phyloP scores from a whole-genome alignment of 371 early-diverging fungal species.

The Mortierella sp. region DNA sequence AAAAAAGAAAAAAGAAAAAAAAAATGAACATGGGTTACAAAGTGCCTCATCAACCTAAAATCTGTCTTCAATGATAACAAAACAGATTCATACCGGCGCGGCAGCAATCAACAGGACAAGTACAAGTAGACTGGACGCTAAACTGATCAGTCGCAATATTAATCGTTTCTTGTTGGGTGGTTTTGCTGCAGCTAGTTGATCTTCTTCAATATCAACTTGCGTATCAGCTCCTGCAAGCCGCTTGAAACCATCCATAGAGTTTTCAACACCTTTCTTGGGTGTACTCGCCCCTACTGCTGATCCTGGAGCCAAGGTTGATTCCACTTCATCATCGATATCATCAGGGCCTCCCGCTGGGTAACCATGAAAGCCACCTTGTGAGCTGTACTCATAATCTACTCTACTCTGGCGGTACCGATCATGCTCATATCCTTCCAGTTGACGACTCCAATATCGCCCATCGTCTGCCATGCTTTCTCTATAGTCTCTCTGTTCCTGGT shows the following conservation, averaged over 20 bases:
- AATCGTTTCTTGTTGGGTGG: constrained; percentile 47
- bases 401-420: constrained; percentile 31
- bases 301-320: constrained; percentile 48
- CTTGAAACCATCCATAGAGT: constrained; percentile 2
- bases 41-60: too few species aligned
- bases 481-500: constrained; percentile 1
- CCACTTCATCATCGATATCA: constrained; percentile 25
- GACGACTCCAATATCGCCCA: constrained; percentile 43
- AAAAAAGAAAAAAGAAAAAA: too few species aligned
- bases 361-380: constrained; percentile 21
- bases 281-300: constrained; percentile 13
- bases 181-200: constrained; percentile 4
- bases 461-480: constrained; percentile 26
- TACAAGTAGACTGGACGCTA: constrained; percentile 28
- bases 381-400: constrained; percentile 20
- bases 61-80: too few species aligned
- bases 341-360: constrained; percentile 38
- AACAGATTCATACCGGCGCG: constrained; percentile 26
- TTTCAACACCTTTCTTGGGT: background rate
- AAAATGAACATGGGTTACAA: too few species aligned
- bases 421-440: constrained; percentile 34
- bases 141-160: constrained; percentile 38
- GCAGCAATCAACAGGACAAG: constrained; percentile 40
- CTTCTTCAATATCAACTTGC: background rate
- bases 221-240: background rate